Evolutionary conservation across 2,329 filamentous ascomycete species (phyloP), one percentile per base, ranked within the genome.

Genomic region (Penicillium palitans): DNA sequence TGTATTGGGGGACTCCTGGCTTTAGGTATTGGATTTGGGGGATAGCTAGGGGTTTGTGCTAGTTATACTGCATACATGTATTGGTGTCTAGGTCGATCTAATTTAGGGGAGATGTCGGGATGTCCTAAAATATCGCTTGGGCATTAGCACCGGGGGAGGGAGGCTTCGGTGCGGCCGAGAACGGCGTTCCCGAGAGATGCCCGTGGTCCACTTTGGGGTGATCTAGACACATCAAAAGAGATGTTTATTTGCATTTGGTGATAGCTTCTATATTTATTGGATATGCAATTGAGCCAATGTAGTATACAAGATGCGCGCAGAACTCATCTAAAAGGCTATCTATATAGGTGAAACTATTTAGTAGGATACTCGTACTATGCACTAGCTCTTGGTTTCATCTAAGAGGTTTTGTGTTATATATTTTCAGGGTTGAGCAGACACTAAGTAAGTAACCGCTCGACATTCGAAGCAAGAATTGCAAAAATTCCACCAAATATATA

Each of bases 1-100:
- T 17, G 19, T 53, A 53, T 46, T 46, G 35, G 24, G 15, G n/a
- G 19, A 19, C 53, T 55, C 53, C 46, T 55, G 46, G 53, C 53
- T 50, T 55, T 5, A 10, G 27, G 21, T 25, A 33, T 50, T 41
- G 45, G 27, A 35, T 29, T 51, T 42, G 27, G 37, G 21, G 21
- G 10, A 35, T 55, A 19, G 53, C 53, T 39, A 55, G 53, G 53
- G 46, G 53, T 17, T 50, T 50, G 8, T 27, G 19, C 8, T 37
- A 35, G 24, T 8, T 39, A 25, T 31, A 19, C 27, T 48, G 44
- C 24, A 39, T 55, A 47, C 6, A 24, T 44, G 27, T 19, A n/a
- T 48, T 25, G 35, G 15, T 25, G 1, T 9, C 21, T 3, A 8
- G 4, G 9, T 37, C 37, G 15, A 6, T 9, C 5, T n/a, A 13